phyloP scores from a whole-genome alignment of 2,329 filamentous ascomycete species.

The Sporothrix humicola region DNA sequence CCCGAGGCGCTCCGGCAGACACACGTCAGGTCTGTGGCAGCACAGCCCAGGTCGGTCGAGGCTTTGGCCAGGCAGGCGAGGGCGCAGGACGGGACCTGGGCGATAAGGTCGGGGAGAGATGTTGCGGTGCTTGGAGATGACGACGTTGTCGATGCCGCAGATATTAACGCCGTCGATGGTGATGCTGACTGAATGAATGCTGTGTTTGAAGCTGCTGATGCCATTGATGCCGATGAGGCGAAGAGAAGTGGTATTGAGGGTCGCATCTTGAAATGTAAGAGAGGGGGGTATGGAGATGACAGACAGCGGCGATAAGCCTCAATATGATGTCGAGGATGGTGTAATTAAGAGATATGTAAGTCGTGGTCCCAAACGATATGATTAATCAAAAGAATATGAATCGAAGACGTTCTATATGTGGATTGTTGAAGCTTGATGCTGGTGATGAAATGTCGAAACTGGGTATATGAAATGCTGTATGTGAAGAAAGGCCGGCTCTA shows the following conservation, averaged over 20 bases:
- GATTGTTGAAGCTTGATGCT: too few relatives aligned
- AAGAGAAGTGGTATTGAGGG: background rate
- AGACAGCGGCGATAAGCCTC: background rate
- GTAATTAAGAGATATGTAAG: too few relatives aligned
- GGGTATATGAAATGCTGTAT: background rate
- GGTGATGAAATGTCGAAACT: background rate
- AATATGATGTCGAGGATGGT: too few relatives aligned
- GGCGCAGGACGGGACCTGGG: slow-evolving; percentile 41
- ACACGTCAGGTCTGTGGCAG: slow-evolving; percentile 40
- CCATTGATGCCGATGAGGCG: background rate
- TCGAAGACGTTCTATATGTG: too few relatives aligned
- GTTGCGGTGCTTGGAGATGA: slow-evolving; percentile 8
- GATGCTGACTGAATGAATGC: background rate
- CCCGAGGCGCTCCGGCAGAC: slow-evolving; percentile 37
- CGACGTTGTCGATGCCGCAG: background rate
- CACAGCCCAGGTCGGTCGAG: slow-evolving; percentile 38
- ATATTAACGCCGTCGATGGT: background rate
- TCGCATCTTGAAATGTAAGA: slow-evolving; percentile 7
- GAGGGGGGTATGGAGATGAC: background rate
- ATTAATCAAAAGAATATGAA: too few relatives aligned
- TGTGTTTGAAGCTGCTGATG: background rate
- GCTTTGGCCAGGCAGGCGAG: slow-evolving; percentile 39
- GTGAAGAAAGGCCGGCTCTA: background rate
- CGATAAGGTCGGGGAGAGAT: slow-evolving; percentile 38
- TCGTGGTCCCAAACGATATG: too few relatives aligned